phyloP scores from a whole-genome alignment of 2,329 filamentous ascomycete species.

The Pseudocercospora vitis region DNA sequence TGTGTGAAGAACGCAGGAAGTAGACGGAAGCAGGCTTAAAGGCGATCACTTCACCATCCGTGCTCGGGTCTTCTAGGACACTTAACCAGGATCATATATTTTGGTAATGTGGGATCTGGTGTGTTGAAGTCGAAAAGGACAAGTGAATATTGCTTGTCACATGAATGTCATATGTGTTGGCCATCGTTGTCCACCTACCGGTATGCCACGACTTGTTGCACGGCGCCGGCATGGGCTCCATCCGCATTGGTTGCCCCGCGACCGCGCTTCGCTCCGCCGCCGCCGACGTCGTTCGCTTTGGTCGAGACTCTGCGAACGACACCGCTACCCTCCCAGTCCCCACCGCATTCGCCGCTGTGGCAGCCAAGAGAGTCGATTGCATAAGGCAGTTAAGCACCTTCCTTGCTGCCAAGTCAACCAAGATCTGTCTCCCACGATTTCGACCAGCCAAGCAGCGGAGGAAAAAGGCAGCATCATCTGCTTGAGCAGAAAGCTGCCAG shows the following conservation, averaged over 20 bases:
- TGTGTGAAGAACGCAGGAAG: background rate
- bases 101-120: background rate
- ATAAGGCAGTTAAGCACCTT: background rate
- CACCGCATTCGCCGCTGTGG: background rate
- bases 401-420: background rate
- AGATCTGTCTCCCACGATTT: background rate
- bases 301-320: conserved; percentile 14
- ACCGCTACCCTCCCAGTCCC: background rate
- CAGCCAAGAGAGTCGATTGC: background rate
- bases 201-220: conserved; percentile 4
- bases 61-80: background rate
- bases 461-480: too few species aligned
- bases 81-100: too few species aligned
- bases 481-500: too few species aligned
- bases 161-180: conserved; percentile 3
- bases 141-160: background rate
- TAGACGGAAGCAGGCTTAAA: background rate
- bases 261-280: conserved; percentile 15
- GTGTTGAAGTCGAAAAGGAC: conserved; percentile 12
- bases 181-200: background rate
- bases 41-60: background rate
- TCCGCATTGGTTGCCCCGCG: conserved; percentile 13
- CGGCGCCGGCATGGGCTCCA: background rate
- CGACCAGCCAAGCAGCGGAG: too few species aligned
- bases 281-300: conserved; percentile 8